These are phyloP conservation scores for Astrothelium subdiscretum DNA, from an alignment of 495 filamentous ascomycete genomes.

Conservation along the genomic window DNA sequence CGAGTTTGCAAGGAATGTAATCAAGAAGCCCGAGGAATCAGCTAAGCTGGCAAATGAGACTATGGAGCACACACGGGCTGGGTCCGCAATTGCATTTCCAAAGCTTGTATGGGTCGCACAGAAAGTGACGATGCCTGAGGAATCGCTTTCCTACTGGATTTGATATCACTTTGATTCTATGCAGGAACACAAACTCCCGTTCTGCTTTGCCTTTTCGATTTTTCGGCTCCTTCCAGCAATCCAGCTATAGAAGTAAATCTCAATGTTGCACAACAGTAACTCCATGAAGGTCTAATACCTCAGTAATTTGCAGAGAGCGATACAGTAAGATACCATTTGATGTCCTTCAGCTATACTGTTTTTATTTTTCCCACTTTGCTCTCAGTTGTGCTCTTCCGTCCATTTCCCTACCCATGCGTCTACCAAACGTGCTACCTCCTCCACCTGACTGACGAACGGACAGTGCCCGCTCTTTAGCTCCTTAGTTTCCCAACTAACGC, in stretches of 20 bases:
- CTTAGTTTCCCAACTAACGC: constrained; percentile 4
- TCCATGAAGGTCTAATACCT: too few relatives aligned
- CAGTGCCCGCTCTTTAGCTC: constrained; percentile 7
- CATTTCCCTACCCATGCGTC: not conserved
- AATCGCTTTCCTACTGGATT: not conserved
- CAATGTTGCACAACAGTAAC: too few relatives aligned
- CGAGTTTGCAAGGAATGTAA: not conserved
- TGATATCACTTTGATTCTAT: too few relatives aligned
- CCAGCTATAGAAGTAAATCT: too few relatives aligned
- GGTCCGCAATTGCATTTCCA: not conserved
- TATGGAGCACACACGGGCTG: not conserved
- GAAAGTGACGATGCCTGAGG: not conserved
- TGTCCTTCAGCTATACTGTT: too few relatives aligned
- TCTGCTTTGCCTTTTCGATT: too few relatives aligned
- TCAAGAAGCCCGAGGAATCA: not conserved
- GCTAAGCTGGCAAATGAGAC: not conserved
- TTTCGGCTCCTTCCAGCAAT: too few relatives aligned
- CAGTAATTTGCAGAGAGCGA: too few relatives aligned
- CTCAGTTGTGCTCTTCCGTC: not conserved
- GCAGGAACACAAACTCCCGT: too few relatives aligned
- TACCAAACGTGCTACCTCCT: not conserved
- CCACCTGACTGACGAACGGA: constrained; percentile 6
- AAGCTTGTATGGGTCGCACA: not conserved
- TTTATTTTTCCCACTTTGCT: not conserved
- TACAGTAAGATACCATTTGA: too few relatives aligned